Percentiles rank a stretch among this genome's conserved stretches.
Evolutionary conservation across 1,284 basidiomycete genomes (phyloP).

Genomic region (Ceratobasidium sp.): DNA sequence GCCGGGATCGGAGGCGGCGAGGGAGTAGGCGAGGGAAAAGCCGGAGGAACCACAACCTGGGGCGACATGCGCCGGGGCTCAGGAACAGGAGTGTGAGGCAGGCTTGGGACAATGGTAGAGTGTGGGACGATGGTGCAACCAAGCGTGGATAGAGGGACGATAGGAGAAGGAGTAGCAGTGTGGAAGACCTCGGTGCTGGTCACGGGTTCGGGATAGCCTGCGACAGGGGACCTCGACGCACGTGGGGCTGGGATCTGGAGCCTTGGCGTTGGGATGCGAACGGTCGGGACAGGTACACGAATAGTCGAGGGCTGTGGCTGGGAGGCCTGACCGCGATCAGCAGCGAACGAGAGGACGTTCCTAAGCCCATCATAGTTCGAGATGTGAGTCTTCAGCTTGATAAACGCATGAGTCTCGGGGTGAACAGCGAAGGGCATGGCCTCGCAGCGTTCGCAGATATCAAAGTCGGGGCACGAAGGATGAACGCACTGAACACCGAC

Average conservation of each 20-base stretch:
- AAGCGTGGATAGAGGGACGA: conserved; percentile 28
- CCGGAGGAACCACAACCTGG: conserved; percentile 2
- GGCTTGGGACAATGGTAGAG: conserved; percentile 34
- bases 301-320: conserved; percentile 2
- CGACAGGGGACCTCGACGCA: conserved; percentile 8
- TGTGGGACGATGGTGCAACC: conserved; percentile 36
- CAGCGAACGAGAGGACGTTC: conserved; percentile 40
- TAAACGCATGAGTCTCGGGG: conserved; percentile 72
- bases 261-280: conserved; percentile 28
- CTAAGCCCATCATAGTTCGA: conserved; percentile 36
- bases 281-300: conserved; percentile 5
- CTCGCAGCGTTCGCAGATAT: conserved; percentile 82
- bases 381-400: conserved; percentile 69
- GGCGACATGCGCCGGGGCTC: background rate
- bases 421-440: conserved; percentile 78
- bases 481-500: conserved; percentile 70
- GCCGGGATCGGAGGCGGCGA: conserved; percentile 32
- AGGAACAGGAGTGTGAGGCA: conserved; percentile 25
- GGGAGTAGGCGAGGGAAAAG: conserved; percentile 12
- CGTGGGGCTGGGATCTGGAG: conserved; percentile 19
- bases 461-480: conserved; percentile 77
- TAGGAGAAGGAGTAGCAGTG: conserved; percentile 36
- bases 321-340: conserved; percentile 10
- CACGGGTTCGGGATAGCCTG: conserved; percentile 16
- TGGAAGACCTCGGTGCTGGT: conserved; percentile 38